Evolutionary conservation across 768 basidiomycete species (phyloP), one percentile per base, ranked within the genome.

Genomic region (Crucibulum laeve): DNA sequence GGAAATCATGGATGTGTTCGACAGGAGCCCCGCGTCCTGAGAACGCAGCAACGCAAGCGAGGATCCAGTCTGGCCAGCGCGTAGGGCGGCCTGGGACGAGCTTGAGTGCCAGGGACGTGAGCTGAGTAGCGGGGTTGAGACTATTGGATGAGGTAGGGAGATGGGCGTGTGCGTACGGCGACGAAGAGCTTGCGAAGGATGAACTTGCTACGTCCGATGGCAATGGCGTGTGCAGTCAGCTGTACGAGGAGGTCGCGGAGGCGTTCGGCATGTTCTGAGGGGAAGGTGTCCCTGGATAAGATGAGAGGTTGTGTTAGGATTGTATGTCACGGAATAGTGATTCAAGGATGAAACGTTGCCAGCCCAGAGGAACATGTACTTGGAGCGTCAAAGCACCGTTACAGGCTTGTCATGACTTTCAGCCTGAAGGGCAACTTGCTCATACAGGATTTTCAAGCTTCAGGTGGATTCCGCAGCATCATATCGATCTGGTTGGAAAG

Each of bases 121-220:
- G 68, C 82, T 84, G 54, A 22, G 4, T 19, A n/a, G 40, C 25
- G 35, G 10, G 32, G 22, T 21, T 17, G 26, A 33, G 39, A 37
- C 46, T 28, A 46, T 35, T 30, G 48, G 44, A 40, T 30, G 24
- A 40, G 14, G 46, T 43, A 25, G 44, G 37, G 28, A 43, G 40
- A 50, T 37, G 6, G 42, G 38, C 36, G 39, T 24, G 37, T 17
- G 53, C 85, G 59, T 67, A 94, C 90, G 39, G 89, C 82, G 18
- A 92, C 89, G 59, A 87, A 96, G 14, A 94, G 67, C 57, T 94
- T 96, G 43, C 91, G 80, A 24, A 91, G 73, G 46, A 90, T 87
- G 49, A 91, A 73, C 50, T 80, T 85, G 55, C 69, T 76, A 43
- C 71, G 75, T 5, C 80, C 72, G 17, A 74, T 69, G 11, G 71